Conservation (phyloP, 2,329 filamentous ascomycete species). For the Fusarium citri region DNA sequence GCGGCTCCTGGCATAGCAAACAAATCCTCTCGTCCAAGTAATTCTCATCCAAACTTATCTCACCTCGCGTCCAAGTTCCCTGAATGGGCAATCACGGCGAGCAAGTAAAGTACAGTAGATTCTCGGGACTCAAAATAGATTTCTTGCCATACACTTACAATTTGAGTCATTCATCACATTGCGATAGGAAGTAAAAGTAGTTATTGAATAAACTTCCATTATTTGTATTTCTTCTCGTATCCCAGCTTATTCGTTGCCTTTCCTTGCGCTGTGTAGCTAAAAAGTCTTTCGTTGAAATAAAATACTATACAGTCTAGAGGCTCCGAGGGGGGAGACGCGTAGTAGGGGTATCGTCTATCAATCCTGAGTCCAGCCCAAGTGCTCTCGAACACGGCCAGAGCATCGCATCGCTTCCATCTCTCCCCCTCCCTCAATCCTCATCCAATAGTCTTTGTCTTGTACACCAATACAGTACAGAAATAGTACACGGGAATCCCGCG, state of each 20-base stretch:
- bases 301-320: constrained; percentile 47
- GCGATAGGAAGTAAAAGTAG: background rate
- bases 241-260: constrained; percentile 23
- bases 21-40: constrained; percentile 25
- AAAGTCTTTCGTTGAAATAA: constrained; percentile 37
- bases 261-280: constrained; percentile 45
- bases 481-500: constrained; percentile 39
- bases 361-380: constrained; percentile 50
- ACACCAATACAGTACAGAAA: constrained; percentile 44
- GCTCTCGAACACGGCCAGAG: constrained; percentile 40
- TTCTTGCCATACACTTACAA: background rate
- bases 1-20: constrained; percentile 35
- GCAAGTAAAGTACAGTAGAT: background rate
- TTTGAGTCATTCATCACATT: background rate
- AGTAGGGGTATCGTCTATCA: constrained; percentile 50
- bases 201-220: constrained; percentile 23
- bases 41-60: constrained; percentile 7
- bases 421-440: constrained; percentile 34
- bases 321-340: constrained; percentile 39
- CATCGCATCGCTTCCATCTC: constrained; percentile 34
- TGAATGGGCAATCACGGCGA: constrained; percentile 32
- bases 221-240: constrained; percentile 31
- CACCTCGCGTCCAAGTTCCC: constrained; percentile 26
- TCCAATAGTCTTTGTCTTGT: constrained; percentile 43
- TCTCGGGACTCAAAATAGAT: constrained; percentile 22